Conservation (phyloP, 768 basidiomycete genomes). For the Peribolospora baueri region DNA sequence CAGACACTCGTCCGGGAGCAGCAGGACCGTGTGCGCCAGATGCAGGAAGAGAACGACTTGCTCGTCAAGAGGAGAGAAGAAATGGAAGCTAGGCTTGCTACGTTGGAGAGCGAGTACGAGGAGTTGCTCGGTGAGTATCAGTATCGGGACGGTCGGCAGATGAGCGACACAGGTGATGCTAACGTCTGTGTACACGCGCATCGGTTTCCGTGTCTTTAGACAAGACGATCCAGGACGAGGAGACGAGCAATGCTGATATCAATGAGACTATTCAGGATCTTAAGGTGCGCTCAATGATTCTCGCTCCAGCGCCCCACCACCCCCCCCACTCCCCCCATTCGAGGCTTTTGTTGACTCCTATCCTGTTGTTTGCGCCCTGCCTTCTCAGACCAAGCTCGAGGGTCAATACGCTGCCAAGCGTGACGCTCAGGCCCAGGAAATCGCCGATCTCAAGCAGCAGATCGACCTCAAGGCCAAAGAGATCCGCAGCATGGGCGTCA, state of each 20-base stretch:
- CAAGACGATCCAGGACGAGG: conserved; percentile 76
- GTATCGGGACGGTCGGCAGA: background rate
- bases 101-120: conserved; percentile 82
- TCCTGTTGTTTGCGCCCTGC: conserved; percentile 2
- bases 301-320: conserved; percentile 5
- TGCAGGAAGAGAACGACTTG: conserved; percentile 80
- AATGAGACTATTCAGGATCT: conserved; percentile 69
- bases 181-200: background rate
- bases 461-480: conserved; percentile 63
- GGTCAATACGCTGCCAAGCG: conserved; percentile 78
- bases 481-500: conserved; percentile 53
- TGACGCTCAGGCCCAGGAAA: conserved; percentile 65
- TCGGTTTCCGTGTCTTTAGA: conserved; percentile 26
- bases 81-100: conserved; percentile 51
- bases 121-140: conserved; percentile 57
- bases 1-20: conserved; percentile 68
- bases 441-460: conserved; percentile 65
- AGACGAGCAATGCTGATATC: conserved; percentile 55
- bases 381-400: conserved; percentile 65
- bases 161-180: background rate
- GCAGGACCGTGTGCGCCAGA: conserved; percentile 63
- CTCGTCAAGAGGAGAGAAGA: conserved; percentile 59
- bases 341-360: background rate
- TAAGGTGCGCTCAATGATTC: conserved; percentile 32
- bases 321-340: conserved; percentile 5